Conservation (phyloP, 768 basidiomycete species). For the Psilocybe tampanensis region DNA sequence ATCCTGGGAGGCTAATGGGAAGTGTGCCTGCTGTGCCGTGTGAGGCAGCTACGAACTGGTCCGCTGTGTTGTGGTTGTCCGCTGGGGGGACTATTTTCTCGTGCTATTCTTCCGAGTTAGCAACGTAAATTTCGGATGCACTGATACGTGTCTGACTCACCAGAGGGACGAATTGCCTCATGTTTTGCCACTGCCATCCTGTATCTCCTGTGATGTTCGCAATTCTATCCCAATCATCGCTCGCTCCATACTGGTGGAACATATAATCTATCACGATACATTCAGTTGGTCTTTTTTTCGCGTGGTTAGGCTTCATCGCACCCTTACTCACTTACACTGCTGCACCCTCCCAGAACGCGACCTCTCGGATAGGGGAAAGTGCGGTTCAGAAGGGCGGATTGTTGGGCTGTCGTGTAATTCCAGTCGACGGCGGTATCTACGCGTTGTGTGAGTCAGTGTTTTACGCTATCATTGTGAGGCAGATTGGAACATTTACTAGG, state of each 20-base stretch:
- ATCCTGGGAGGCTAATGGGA: slow-evolving; percentile 27
- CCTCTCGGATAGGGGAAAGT: slow-evolving; percentile 32
- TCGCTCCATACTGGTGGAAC: slow-evolving; percentile 31
- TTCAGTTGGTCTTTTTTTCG: too few relatives aligned
- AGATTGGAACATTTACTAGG: slow-evolving; percentile 2
- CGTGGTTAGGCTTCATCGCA: not conserved
- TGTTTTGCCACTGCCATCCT: slow-evolving; percentile 41
- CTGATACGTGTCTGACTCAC: slow-evolving; percentile 12
- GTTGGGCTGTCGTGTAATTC: slow-evolving; percentile 30
- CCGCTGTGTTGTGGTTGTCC: slow-evolving; percentile 31
- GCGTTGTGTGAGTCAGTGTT: not conserved
- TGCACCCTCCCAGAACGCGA: slow-evolving; percentile 32
- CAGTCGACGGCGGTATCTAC: slow-evolving; percentile 16
- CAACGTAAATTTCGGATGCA: not conserved
- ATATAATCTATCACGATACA: slow-evolving; percentile 19
- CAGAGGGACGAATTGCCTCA: slow-evolving; percentile 26
- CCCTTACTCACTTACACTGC: slow-evolving; percentile 13
- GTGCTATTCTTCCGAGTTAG: slow-evolving; percentile 20
- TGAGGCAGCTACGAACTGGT: slow-evolving; percentile 30
- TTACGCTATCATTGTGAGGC: too few relatives aligned
- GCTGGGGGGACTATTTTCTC: slow-evolving; percentile 31
- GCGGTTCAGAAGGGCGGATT: slow-evolving; percentile 27
- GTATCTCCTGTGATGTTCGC: slow-evolving; percentile 45
- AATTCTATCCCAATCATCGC: slow-evolving; percentile 55
- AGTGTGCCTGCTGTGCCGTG: slow-evolving; percentile 29